Percentiles rank a stretch among this genome's conserved stretches.
phyloP scores from a whole-genome alignment of 106 monocot species.

The Ottelia alismoides region DNA sequence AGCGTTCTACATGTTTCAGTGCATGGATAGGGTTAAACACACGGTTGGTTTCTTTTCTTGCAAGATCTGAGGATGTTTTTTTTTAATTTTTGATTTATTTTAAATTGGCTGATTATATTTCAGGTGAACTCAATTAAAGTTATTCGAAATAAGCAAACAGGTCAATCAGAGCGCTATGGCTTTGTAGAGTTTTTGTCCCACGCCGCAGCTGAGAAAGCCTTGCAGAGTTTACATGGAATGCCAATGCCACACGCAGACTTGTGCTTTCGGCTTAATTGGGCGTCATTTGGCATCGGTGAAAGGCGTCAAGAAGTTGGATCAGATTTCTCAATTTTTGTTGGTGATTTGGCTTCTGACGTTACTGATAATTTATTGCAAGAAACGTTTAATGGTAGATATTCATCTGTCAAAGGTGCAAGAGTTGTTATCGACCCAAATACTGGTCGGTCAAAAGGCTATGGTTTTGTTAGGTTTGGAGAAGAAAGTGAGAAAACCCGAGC shows the following conservation, averaged over 20 bases:
- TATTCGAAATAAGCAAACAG: conserved; percentile 23
- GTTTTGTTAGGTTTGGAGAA: conserved; percentile 27
- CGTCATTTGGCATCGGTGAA: conserved; percentile 25
- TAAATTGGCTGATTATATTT: too few species aligned
- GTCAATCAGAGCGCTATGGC: conserved; percentile 22
- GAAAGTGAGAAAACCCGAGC: conserved; percentile 24
- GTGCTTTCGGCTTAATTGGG: conserved; percentile 19
- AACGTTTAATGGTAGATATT: conserved; percentile 13
- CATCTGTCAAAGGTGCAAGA: conserved; percentile 26
- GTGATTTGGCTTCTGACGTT: conserved; percentile 24
- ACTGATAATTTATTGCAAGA: conserved; percentile 23
- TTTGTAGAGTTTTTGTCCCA: conserved; percentile 20
- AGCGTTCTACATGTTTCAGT: too few species aligned
- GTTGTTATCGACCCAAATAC: conserved; percentile 23
- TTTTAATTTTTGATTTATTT: too few species aligned
- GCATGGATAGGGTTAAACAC: too few species aligned
- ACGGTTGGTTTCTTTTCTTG: too few species aligned
- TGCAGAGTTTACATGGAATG: conserved; percentile 9
- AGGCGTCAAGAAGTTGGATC: conserved; percentile 9
- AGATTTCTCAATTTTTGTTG: conserved; percentile 23
- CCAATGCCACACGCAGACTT: conserved; percentile 18
- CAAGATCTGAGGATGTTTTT: too few species aligned
- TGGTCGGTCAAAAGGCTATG: conserved; percentile 25
- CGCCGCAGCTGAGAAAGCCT: conserved; percentile 16
- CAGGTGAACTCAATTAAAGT: conserved; percentile 19